Conservation (phyloP, 2,329 filamentous ascomycete genomes). For the Nothomitra cinnamomea region DNA sequence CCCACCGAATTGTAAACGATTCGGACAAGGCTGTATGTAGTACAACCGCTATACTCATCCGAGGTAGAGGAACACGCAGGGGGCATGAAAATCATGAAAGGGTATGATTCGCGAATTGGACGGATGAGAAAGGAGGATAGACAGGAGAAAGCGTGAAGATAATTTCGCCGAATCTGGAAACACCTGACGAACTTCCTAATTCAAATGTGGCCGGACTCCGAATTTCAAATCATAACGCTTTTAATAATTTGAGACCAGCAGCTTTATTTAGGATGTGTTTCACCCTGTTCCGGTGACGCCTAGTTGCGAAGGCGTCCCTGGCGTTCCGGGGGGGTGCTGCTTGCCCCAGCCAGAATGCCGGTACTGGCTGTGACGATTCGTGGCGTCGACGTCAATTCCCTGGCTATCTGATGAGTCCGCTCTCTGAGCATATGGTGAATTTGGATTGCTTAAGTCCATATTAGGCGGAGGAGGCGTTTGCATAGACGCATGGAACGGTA, state of each 20-base stretch:
- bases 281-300: conserved; percentile 8
- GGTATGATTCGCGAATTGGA: too few species aligned
- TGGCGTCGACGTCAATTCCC: conserved; percentile 9
- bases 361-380: conserved; percentile 8
- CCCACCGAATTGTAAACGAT: too few species aligned
- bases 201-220: neutral
- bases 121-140: too few species aligned
- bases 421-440: conserved; percentile 11
- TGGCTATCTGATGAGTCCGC: conserved; percentile 12
- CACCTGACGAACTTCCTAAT: too few species aligned
- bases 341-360: conserved; percentile 12
- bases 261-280: conserved; percentile 9
- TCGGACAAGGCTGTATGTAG: too few species aligned
- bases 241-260: conserved; percentile 1
- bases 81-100: too few species aligned
- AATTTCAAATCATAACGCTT: neutral
- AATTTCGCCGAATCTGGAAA: too few species aligned
- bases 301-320: conserved; percentile 6
- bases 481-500: neutral
- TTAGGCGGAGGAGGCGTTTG: conserved; percentile 8
- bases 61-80: too few species aligned
- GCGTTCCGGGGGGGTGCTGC: neutral
- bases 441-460: conserved; percentile 9
- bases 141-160: too few species aligned
- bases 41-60: too few species aligned